A percentile compares a stretch with the other conserved stretches of the same genome.
phyloP scores from a whole-genome alignment of 2,329 filamentous ascomycete species.

The Ophiostoma ips region DNA sequence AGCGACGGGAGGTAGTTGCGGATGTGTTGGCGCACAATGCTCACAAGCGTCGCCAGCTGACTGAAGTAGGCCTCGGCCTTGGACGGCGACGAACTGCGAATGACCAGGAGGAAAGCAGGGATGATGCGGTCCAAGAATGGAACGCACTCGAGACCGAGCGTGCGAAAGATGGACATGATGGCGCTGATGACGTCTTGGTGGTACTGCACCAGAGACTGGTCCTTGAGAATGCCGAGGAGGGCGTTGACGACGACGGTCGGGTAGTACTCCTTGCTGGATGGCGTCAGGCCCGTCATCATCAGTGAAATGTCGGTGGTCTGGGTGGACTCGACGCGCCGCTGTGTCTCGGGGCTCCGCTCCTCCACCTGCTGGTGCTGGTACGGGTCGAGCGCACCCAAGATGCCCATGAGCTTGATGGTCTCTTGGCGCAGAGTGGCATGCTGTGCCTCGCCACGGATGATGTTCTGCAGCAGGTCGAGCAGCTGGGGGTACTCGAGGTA shows the following conservation, averaged over 20 bases:
- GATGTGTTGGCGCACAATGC: constrained; percentile 93
- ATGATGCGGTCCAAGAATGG: constrained; percentile 89
- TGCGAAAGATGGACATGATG: constrained; percentile 98
- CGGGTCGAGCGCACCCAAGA: constrained; percentile 84
- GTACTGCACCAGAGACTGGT: constrained; percentile 76
- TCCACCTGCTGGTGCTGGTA: constrained; percentile 92
- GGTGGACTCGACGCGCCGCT: constrained; percentile 47
- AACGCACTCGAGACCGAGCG: constrained; percentile 88
- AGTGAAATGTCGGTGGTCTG: constrained; percentile 84
- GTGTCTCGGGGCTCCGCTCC: constrained; percentile 72
- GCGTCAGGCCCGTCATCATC: constrained; percentile 94
- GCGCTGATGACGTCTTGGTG: constrained; percentile 92
- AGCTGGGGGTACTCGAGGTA: constrained; percentile 92
- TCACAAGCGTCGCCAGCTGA: constrained; percentile 82
- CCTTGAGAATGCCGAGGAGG: constrained; percentile 79
- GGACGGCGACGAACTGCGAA: constrained; percentile 62
- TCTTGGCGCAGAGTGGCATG: constrained; percentile 76
- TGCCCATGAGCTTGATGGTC: constrained; percentile 93
- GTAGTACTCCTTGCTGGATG: constrained; percentile 96
- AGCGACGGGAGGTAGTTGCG: constrained; percentile 80
- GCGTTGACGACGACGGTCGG: constrained; percentile 97
- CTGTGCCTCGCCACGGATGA: constrained; percentile 80
- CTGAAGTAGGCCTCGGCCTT: constrained; percentile 95
- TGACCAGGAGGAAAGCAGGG: constrained; percentile 82
- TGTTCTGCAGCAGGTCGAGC: constrained; percentile 80